Conservation (phyloP, 106 monocot species). For the Dendrobium officinale region DNA sequence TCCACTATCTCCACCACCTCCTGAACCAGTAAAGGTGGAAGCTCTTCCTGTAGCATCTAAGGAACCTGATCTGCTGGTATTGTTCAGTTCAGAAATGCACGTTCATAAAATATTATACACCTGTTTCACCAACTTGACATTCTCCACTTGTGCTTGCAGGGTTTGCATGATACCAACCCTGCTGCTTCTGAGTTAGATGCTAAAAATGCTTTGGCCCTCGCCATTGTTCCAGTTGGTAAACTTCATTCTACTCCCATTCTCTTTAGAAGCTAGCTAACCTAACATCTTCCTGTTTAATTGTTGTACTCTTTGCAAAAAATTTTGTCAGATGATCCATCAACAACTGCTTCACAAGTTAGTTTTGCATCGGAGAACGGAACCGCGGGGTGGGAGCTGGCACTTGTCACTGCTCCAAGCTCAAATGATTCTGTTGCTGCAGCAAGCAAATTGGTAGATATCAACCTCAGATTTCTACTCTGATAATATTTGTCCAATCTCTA, state of each 20-base stretch:
- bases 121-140: background rate
- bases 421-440: slow-evolving; percentile 60
- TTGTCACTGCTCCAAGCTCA: slow-evolving; percentile 78
- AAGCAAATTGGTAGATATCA: slow-evolving; percentile 63
- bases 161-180: background rate
- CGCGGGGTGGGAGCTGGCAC: slow-evolving; percentile 90
- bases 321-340: slow-evolving; percentile 39
- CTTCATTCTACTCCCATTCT: background rate
- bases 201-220: slow-evolving; percentile 82
- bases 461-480: background rate
- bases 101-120: background rate
- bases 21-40: slow-evolving; percentile 12
- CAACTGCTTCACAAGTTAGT: slow-evolving; percentile 21
- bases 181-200: slow-evolving; percentile 51
- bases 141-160: background rate
- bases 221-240: slow-evolving; percentile 87
- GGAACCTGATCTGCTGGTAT: slow-evolving; percentile 49
- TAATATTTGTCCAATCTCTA: background rate
- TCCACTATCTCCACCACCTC: background rate
- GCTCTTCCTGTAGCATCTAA: background rate
- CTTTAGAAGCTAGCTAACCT: background rate
- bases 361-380: slow-evolving; percentile 29
- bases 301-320: background rate
- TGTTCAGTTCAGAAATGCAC: background rate
- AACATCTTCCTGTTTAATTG: background rate